A percentile compares a stretch with the other conserved stretches of the same genome.
These are phyloP conservation scores for Zygoascus biomembranicola DNA, from an alignment of 805 yeast species.

Conservation along the genomic window DNA sequence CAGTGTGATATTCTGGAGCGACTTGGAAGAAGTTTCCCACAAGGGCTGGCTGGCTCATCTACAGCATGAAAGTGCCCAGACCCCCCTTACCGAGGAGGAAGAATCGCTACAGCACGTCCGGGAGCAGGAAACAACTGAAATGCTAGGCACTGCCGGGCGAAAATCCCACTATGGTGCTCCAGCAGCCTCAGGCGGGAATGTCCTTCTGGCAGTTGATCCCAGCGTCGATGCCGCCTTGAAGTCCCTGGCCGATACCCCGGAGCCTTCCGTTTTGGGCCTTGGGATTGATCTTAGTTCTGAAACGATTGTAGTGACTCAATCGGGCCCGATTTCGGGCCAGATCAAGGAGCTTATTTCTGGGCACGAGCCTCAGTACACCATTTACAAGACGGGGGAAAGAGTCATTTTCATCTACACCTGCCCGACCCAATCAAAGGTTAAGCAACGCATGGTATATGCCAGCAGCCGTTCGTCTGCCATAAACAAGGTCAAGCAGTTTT, in stretches of 20 bases:
- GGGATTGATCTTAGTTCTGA: constrained; percentile 44
- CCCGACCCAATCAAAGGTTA: constrained; percentile 84
- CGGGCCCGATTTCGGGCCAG: constrained; percentile 18
- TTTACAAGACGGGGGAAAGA: constrained; percentile 20
- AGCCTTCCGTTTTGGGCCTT: constrained; percentile 15
- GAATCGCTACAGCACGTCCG: constrained; percentile 28
- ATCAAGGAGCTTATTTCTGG: constrained; percentile 29
- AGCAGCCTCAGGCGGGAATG: constrained; percentile 13
- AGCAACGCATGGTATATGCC: constrained; percentile 89
- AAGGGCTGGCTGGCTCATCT: constrained; percentile 39
- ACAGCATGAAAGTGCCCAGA: constrained; percentile 31
- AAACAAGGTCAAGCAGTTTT: constrained; percentile 16
- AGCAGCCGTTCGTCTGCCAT: constrained; percentile 45
- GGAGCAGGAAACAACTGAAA: constrained; percentile 33
- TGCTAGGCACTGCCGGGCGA: constrained; percentile 26
- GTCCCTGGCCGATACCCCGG: constrained; percentile 13
- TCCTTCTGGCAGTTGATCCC: constrained; percentile 13
- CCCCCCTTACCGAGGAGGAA: constrained; percentile 55
- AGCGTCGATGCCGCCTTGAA: constrained; percentile 19
- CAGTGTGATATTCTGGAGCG: constrained; percentile 48
- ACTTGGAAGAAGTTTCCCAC: constrained; percentile 44
- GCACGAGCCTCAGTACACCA: constrained; percentile 49
- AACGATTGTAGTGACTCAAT: constrained; percentile 33
- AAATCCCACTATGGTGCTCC: constrained; percentile 16
- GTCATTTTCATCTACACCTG: constrained; percentile 68